Evolutionary conservation across 768 basidiomycete genomes (phyloP).

Genomic region (Trametes coccinea): DNA sequence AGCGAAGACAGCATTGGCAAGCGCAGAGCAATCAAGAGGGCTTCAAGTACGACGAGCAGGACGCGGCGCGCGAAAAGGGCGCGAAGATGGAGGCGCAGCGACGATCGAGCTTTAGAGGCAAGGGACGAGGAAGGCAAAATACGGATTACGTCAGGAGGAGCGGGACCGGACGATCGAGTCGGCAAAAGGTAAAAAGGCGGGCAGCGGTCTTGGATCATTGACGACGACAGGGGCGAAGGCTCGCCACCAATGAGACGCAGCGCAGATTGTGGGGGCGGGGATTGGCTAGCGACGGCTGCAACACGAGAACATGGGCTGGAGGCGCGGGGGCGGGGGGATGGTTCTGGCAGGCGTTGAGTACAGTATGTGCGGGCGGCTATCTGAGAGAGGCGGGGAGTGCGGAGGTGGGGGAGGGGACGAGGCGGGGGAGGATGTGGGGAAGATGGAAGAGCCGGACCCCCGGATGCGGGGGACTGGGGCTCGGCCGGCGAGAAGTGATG

Average conservation of each 20-base stretch:
- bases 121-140: slow-evolving; percentile 7
- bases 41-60: not conserved
- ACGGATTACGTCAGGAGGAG: slow-evolving; percentile 11
- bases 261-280: not conserved
- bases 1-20: not conserved
- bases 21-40: too few species aligned
- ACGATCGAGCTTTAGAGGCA: slow-evolving; percentile 11
- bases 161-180: slow-evolving; percentile 8
- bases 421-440: slow-evolving; percentile 16
- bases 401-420: not conserved
- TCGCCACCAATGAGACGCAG: slow-evolving; percentile 1
- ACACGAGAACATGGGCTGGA: not conserved
- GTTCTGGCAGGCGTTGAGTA: slow-evolving; percentile 14
- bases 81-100: slow-evolving; percentile 5
- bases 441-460: slow-evolving; percentile 13
- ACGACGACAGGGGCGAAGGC: slow-evolving; percentile 1
- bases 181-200: slow-evolving; percentile 13
- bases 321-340: not conserved
- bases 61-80: not conserved
- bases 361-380: not conserved
- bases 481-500: slow-evolving; percentile 20
- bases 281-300: not conserved
- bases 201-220: not conserved
- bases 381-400: not conserved
- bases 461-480: slow-evolving; percentile 17